These are phyloP conservation scores for Monosporozyma unispora DNA, from an alignment of 805 yeast species.

Conservation along the genomic window DNA sequence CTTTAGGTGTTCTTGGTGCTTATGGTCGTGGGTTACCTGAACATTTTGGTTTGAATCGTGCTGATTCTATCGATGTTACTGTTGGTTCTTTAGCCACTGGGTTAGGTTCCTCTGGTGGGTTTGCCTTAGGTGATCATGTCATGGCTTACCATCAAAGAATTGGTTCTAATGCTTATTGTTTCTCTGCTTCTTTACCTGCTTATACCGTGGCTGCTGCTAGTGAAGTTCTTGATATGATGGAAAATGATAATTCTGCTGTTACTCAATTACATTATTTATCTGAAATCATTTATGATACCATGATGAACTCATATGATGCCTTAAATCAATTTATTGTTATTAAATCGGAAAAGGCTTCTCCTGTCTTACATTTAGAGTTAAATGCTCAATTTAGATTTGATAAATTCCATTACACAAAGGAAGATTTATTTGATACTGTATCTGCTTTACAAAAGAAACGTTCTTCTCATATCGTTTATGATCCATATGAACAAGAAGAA, in stretches of 20 bases:
- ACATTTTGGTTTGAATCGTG: constrained; percentile 55
- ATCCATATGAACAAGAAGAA: constrained; percentile 40
- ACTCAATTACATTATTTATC: constrained; percentile 35
- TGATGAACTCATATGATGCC: constrained; percentile 31
- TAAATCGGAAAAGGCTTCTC: constrained; percentile 50
- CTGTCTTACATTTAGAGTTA: constrained; percentile 61
- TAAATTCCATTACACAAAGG: constrained; percentile 22
- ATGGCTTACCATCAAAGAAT: constrained; percentile 91
- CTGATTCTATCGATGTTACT: constrained; percentile 66
- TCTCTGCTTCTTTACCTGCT: constrained; percentile 91
- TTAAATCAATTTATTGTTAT: constrained; percentile 38
- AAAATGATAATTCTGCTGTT: constrained; percentile 31
- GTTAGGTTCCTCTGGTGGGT: constrained; percentile 84
- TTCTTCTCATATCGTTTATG: constrained; percentile 27
- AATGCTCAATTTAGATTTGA: constrained; percentile 32
- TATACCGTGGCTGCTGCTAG: constrained; percentile 67
- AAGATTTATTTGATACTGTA: constrained; percentile 20
- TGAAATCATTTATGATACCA: constrained; percentile 31
- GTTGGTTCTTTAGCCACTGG: constrained; percentile 79
- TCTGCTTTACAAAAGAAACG: constrained; percentile 26
- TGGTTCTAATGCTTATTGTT: constrained; percentile 82
- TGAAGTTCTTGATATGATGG: constrained; percentile 43
- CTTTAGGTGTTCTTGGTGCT: constrained; percentile 77
- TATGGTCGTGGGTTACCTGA: constrained; percentile 85
- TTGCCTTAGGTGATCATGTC: constrained; percentile 74